Conservation (phyloP, 2,329 filamentous ascomycete species). For the Fusarium sp. region DNA sequence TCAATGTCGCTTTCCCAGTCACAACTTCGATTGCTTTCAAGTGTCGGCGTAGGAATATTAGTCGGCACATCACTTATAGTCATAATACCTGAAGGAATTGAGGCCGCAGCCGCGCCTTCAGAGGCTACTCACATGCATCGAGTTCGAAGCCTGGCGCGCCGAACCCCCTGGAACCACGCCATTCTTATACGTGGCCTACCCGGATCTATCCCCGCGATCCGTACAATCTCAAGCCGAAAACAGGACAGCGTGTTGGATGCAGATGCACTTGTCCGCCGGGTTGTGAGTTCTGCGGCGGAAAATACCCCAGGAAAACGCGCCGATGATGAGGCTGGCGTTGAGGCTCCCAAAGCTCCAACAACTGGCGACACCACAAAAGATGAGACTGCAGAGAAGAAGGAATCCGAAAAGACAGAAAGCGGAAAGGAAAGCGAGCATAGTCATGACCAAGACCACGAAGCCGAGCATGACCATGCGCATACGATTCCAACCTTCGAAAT, state of each 20-base stretch:
- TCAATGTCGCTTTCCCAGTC: slow-evolving; percentile 87
- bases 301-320: slow-evolving; percentile 20
- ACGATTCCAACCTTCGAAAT: slow-evolving; percentile 76
- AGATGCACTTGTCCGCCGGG: slow-evolving; percentile 29
- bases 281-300: slow-evolving; percentile 11
- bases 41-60: slow-evolving; percentile 90
- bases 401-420: slow-evolving; percentile 21
- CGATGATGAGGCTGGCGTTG: slow-evolving; percentile 25
- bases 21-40: slow-evolving; percentile 88
- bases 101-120: slow-evolving; percentile 77
- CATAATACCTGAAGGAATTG: slow-evolving; percentile 96
- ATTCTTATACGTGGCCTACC: slow-evolving; percentile 40
- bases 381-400: slow-evolving; percentile 7
- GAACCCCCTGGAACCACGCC: slow-evolving; percentile 46
- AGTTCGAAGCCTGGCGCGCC: slow-evolving; percentile 46
- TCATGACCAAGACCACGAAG: slow-evolving; percentile 46
- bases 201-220: slow-evolving; percentile 36
- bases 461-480: slow-evolving; percentile 45
- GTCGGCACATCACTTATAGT: slow-evolving; percentile 96
- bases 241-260: slow-evolving; percentile 14
- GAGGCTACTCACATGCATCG: slow-evolving; percentile 52
- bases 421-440: slow-evolving; percentile 42
- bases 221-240: slow-evolving; percentile 18
- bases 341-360: slow-evolving; percentile 29
- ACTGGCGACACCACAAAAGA: slow-evolving; percentile 18